Conservation (phyloP, 805 yeast species). For the Teunomyces tritomae region DNA sequence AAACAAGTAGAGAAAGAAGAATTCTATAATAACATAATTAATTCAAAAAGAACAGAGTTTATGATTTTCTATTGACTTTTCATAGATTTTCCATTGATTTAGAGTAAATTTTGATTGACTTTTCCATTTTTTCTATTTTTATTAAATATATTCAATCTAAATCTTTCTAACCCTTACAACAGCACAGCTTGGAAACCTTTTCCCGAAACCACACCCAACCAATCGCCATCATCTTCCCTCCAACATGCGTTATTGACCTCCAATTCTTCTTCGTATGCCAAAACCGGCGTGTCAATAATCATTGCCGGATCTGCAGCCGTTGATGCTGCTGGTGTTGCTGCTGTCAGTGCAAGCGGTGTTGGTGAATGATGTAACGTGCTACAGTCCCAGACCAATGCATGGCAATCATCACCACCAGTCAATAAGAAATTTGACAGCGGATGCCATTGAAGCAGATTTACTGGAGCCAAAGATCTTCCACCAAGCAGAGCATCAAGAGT, state of each 20-base stretch:
- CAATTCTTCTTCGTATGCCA: conserved; percentile 57
- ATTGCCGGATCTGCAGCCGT: background rate
- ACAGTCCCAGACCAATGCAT: conserved; percentile 68
- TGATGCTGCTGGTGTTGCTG: too few species aligned
- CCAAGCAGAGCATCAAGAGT: conserved; percentile 56
- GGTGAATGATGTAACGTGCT: conserved; percentile 18
- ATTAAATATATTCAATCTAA: too few species aligned
- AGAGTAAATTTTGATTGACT: too few species aligned
- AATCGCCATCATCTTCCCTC: conserved; percentile 63
- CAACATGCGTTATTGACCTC: conserved; percentile 81
- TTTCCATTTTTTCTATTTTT: too few species aligned
- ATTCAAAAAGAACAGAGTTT: too few species aligned
- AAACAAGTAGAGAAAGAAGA: too few species aligned
- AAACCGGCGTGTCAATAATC: conserved; percentile 33
- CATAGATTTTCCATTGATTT: too few species aligned
- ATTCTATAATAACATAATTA: too few species aligned
- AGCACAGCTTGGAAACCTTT: conserved; percentile 63
- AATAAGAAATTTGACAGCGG: conserved; percentile 64
- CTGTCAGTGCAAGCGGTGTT: background rate
- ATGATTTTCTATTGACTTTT: too few species aligned
- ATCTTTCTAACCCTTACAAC: background rate
- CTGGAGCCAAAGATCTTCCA: conserved; percentile 53
- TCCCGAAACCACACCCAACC: conserved; percentile 77
- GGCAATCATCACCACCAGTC: conserved; percentile 72
- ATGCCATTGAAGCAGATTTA: conserved; percentile 82